Evolutionary conservation across 495 filamentous ascomycete species (phyloP), one percentile per base, ranked within the genome.

Genomic region (Clohesyomyces aquaticus): DNA sequence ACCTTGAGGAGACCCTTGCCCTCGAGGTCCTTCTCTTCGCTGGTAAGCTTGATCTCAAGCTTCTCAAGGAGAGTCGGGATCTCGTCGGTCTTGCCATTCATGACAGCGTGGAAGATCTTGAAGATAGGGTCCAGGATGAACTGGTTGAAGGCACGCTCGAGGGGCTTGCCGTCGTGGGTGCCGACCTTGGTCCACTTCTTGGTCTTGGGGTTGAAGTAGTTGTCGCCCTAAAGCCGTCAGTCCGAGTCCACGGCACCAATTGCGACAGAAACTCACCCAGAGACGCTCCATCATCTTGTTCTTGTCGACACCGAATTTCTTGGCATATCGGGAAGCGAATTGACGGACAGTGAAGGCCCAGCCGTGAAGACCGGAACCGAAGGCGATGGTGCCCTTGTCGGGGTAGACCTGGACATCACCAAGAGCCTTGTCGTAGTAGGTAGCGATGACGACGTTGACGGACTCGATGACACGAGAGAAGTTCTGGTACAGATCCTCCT

Each of bases 241-340:
- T 11, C 9, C 6, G 16, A 22, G 6, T 16, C 19, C 45, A 43
- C 32, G 22, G 35, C 1, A 11, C 50, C 12, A 18, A 23, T 23
- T 25, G 25, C 27, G 22, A 9, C 9, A 21, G 35, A 25, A 61
- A 74, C 85, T 79, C 80, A 92, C 90, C 94, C 94, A 98, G 72
- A 98, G 89, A 86, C 95, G 92, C 83, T 96, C 91, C 87, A 98
- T 96, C 95, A 98, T 96, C 91, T 98, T 98, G 80, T 84, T 86
- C 79, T 89, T 90, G 85, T 98, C 95, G 73, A 98, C 95, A 87
- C 94, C 94, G 75, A 98, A 98, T 81, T 98, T 98, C 91, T 97
- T 97, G 77, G 94, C 89, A 81, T 98, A 98, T 76, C 88, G 88
- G 73, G 86, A 81, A 71, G 94, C 94, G 80, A 99, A 99, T 78